Evolutionary conservation across 768 basidiomycete genomes (phyloP).

Genomic region (Boletus sp.): DNA sequence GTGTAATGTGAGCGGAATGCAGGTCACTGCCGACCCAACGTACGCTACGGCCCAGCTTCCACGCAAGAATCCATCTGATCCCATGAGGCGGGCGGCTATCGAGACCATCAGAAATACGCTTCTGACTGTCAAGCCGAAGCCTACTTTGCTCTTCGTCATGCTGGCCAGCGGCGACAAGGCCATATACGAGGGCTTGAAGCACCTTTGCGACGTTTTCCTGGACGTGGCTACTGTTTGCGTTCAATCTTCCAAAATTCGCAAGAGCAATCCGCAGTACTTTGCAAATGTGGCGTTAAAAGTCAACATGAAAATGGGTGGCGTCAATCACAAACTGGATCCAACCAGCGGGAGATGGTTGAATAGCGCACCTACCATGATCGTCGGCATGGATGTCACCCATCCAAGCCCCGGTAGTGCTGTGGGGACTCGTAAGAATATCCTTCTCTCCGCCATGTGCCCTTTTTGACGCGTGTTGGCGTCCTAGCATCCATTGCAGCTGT

Average conservation of each 20-base stretch:
- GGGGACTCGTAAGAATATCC: slow-evolving; percentile 39
- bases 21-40: slow-evolving; percentile 35
- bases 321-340: slow-evolving; percentile 47
- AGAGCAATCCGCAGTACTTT: slow-evolving; percentile 53
- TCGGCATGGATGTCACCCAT: slow-evolving; percentile 71
- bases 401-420: slow-evolving; percentile 69
- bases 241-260: slow-evolving; percentile 68
- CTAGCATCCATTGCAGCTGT: slow-evolving; percentile 52
- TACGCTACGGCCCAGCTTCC: slow-evolving; percentile 47
- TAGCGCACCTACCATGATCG: slow-evolving; percentile 47
- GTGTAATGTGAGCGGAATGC: slow-evolving; percentile 67
- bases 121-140: slow-evolving; percentile 38
- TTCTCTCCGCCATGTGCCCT: not conserved
- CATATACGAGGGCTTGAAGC: slow-evolving; percentile 52
- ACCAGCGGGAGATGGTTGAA: slow-evolving; percentile 39
- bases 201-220: slow-evolving; percentile 49
- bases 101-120: slow-evolving; percentile 41
- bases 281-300: slow-evolving; percentile 57
- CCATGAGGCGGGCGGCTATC: slow-evolving; percentile 52
- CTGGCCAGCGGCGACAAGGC: slow-evolving; percentile 47
- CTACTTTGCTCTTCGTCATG: slow-evolving; percentile 45
- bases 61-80: slow-evolving; percentile 49
- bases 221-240: slow-evolving; percentile 68
- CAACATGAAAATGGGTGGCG: slow-evolving; percentile 55
- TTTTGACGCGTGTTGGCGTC: not conserved